phyloP scores from a whole-genome alignment of 2,329 filamentous ascomycete genomes.

The Ophiocordyceps unilateralis region DNA sequence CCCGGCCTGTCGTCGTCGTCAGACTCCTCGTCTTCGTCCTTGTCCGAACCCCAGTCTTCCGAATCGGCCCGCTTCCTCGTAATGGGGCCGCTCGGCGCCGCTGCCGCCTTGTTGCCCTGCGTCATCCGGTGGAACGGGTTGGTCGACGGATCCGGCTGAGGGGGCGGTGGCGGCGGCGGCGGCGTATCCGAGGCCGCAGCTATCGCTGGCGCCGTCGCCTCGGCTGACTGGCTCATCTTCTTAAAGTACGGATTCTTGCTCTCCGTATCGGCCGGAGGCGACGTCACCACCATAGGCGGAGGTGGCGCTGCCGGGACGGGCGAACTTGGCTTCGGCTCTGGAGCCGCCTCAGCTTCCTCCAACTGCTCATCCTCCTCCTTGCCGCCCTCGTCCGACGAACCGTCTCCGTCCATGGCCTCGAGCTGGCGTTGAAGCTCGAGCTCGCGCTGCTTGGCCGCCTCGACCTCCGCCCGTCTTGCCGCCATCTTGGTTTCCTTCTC shows the following conservation, averaged over 20 bases:
- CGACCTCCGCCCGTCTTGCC: slow-evolving; percentile 76
- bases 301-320: slow-evolving; percentile 28
- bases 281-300: slow-evolving; percentile 29
- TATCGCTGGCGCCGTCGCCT: slow-evolving; percentile 28
- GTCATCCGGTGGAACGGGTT: slow-evolving; percentile 91
- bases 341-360: too few species aligned
- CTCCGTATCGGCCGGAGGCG: slow-evolving; percentile 47
- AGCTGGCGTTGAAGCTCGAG: slow-evolving; percentile 78
- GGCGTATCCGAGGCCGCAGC: slow-evolving; percentile 19
- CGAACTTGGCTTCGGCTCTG: slow-evolving; percentile 33
- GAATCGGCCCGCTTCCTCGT: slow-evolving; percentile 41
- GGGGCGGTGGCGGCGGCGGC: slow-evolving; percentile 14
- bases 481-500: slow-evolving; percentile 76
- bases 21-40: slow-evolving; percentile 45
- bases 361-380: slow-evolving; percentile 54
- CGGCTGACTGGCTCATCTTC: slow-evolving; percentile 58
- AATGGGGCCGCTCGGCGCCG: slow-evolving; percentile 25
- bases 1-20: slow-evolving; percentile 67
- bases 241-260: slow-evolving; percentile 93
- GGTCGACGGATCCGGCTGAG: slow-evolving; percentile 50
- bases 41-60: slow-evolving; percentile 68
- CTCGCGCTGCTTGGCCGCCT: slow-evolving; percentile 78
- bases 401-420: slow-evolving; percentile 55
- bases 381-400: slow-evolving; percentile 64
- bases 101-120: slow-evolving; percentile 36